Percentiles rank a stretch among this genome's conserved stretches.
Evolutionary conservation across 805 yeast genomes (phyloP).

Genomic region (Ogataea chonburiensis): DNA sequence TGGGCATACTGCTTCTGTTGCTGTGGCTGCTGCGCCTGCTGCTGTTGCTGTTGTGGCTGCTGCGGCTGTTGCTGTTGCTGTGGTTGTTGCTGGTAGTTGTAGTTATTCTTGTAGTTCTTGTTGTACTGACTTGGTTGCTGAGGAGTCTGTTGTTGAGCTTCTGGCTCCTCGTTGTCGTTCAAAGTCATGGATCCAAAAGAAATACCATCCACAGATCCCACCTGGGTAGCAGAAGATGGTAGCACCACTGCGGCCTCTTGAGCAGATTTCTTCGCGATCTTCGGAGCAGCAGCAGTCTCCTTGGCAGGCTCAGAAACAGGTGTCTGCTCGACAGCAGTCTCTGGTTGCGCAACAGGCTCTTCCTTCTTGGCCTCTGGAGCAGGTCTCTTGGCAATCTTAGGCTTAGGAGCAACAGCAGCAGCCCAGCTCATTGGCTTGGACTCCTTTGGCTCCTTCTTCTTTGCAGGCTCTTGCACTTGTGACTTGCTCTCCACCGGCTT

Average conservation of each 20-base stretch:
- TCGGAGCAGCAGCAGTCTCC: slow-evolving; percentile 9
- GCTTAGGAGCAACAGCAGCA: slow-evolving; percentile 27
- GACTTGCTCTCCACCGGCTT: slow-evolving; percentile 11
- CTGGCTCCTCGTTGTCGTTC: slow-evolving; percentile 41
- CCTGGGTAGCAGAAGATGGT: slow-evolving; percentile 46
- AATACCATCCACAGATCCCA: slow-evolving; percentile 47
- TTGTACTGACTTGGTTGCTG: slow-evolving; percentile 23
- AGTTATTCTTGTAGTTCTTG: slow-evolving; percentile 16
- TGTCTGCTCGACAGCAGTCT: slow-evolving; percentile 1
- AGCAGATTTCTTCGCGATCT: slow-evolving; percentile 10
- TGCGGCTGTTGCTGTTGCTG: slow-evolving; percentile 17
- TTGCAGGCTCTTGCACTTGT: slow-evolving; percentile 3
- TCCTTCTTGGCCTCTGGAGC: slow-evolving; percentile 18
- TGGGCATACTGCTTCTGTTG: slow-evolving; percentile 20
- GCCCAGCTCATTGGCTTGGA: slow-evolving; percentile 26
- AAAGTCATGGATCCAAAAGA: slow-evolving; percentile 55
- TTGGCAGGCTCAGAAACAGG: slow-evolving; percentile 5
- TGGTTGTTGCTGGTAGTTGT: slow-evolving; percentile 17
- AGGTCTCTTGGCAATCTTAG: slow-evolving; percentile 26
- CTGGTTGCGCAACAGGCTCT: slow-evolving; percentile 12
- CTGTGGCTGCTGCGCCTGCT: slow-evolving; percentile 19
- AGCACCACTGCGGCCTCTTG: slow-evolving; percentile 40
- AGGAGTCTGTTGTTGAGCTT: slow-evolving; percentile 18
- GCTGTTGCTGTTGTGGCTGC: slow-evolving; percentile 18
- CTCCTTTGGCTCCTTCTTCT: slow-evolving; percentile 16